Percentiles rank a stretch among this genome's conserved stretches.
These are phyloP conservation scores for Curvularia verruculosa DNA, from an alignment of 2,329 filamentous ascomycete genomes.

Conservation along the genomic window DNA sequence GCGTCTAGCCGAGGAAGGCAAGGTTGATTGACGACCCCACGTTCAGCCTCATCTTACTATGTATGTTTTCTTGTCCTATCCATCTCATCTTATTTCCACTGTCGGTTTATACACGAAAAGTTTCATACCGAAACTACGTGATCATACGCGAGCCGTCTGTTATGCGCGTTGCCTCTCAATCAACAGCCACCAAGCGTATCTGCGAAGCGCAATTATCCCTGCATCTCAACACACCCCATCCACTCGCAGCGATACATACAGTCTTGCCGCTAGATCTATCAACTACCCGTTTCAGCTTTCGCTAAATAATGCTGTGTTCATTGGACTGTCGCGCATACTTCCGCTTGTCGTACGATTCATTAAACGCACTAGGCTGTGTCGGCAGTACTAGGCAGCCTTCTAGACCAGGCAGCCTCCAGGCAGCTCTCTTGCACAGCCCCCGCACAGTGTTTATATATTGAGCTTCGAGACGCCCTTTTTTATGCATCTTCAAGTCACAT, in stretches of 20 bases:
- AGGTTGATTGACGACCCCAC: constrained; percentile 8
- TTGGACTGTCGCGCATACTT: constrained; percentile 4
- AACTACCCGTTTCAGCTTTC: not conserved
- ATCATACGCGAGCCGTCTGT: not conserved
- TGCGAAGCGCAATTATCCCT: not conserved
- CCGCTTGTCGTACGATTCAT: constrained; percentile 8
- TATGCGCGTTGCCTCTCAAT: not conserved
- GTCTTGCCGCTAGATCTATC: not conserved
- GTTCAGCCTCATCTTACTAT: constrained; percentile 1
- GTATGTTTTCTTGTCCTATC: not conserved
- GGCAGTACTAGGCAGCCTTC: constrained; percentile 17
- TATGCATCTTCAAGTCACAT: not conserved
- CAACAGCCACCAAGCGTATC: not conserved
- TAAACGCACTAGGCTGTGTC: constrained; percentile 15
- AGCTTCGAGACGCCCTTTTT: not conserved
- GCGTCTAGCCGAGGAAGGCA: constrained; percentile 16
- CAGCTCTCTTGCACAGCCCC: constrained; percentile 16
- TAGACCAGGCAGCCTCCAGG: constrained; percentile 6
- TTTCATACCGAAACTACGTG: not conserved
- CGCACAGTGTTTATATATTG: not conserved
- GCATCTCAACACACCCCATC: not conserved
- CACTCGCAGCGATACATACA: not conserved
- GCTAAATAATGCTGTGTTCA: not conserved
- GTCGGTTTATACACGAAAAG: not conserved
- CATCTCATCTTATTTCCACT: not conserved